These are phyloP conservation scores for Galerina marginata DNA, from an alignment of 768 basidiomycete genomes.

Conservation along the genomic window DNA sequence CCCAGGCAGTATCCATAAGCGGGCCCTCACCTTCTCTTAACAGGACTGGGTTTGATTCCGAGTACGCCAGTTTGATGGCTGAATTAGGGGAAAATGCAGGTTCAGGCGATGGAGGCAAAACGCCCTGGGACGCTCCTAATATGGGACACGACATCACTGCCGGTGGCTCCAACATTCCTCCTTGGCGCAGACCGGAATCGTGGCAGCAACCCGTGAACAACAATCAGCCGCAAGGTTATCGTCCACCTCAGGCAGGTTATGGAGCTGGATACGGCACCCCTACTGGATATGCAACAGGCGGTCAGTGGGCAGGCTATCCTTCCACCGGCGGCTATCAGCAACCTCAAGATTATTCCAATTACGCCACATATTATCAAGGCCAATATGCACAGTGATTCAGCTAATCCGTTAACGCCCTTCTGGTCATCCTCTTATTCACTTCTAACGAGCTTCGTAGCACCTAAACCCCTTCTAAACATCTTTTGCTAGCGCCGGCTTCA, in stretches of 20 bases:
- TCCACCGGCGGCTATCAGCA: slow-evolving; percentile 49
- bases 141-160: slow-evolving; percentile 70
- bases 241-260: slow-evolving; percentile 70
- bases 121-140: slow-evolving; percentile 55
- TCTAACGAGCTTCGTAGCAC: slow-evolving; percentile 49
- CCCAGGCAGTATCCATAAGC: slow-evolving; percentile 45
- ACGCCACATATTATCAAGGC: slow-evolving; percentile 87
- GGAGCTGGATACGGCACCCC: slow-evolving; percentile 48
- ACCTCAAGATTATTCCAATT: slow-evolving; percentile 79
- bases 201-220: slow-evolving; percentile 70
- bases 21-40: slow-evolving; percentile 57
- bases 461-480: slow-evolving; percentile 37
- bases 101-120: slow-evolving; percentile 57
- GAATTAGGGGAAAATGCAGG: slow-evolving; percentile 89
- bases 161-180: slow-evolving; percentile 83
- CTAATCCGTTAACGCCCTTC: slow-evolving; percentile 32
- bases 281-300: slow-evolving; percentile 48
- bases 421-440: slow-evolving; percentile 33
- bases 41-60: slow-evolving; percentile 92
- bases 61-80: slow-evolving; percentile 97
- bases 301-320: slow-evolving; percentile 55
- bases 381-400: slow-evolving; percentile 83
- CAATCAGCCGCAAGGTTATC: slow-evolving; percentile 62
- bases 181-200: slow-evolving; percentile 89
- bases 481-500: slow-evolving; percentile 36